Evolutionary conservation across 2,329 filamentous ascomycete species (phyloP).

Genomic region (Rhynchosporium graminicola): DNA sequence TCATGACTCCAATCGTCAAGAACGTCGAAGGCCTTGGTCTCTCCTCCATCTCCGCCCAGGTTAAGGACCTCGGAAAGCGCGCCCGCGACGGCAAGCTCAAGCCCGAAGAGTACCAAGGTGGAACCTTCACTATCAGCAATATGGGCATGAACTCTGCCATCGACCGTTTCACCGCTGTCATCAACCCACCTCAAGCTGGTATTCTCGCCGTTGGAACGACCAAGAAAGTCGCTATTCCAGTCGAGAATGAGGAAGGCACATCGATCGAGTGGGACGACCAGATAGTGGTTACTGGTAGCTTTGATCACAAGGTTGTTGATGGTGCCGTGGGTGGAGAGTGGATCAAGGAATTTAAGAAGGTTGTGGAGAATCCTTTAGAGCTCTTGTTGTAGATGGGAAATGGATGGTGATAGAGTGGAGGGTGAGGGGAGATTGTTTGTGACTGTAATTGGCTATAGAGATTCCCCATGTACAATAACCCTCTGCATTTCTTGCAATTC

Average conservation of each 20-base stretch:
- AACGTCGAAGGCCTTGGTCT: constrained; percentile 85
- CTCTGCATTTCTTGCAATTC: constrained; percentile 14
- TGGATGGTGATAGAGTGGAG: background rate
- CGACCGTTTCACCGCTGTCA: constrained; percentile 95
- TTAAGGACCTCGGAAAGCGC: constrained; percentile 97
- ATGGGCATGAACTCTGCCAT: constrained; percentile 99
- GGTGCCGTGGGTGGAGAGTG: constrained; percentile 95
- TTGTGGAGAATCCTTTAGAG: constrained; percentile 94
- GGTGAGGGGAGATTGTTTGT: constrained; percentile 13
- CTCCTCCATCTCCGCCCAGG: constrained; percentile 79
- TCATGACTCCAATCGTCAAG: constrained; percentile 97
- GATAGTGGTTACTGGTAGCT: constrained; percentile 91
- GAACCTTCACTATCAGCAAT: constrained; percentile 99
- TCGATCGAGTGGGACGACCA: constrained; percentile 90
- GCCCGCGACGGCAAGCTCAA: constrained; percentile 97
- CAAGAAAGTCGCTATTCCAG: constrained; percentile 89
- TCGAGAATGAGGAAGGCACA: constrained; percentile 80
- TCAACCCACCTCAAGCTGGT: constrained; percentile 96
- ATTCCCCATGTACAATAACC: constrained; percentile 29
- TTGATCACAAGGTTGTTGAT: constrained; percentile 99
- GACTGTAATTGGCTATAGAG: constrained; percentile 27
- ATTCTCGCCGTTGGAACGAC: constrained; percentile 95
- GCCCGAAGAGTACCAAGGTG: constrained; percentile 98
- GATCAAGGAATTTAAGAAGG: constrained; percentile 96
- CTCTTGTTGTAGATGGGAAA: constrained; percentile 67